Percentiles rank a stretch among this genome's conserved stretches.
Evolutionary conservation across 1,284 basidiomycete species (phyloP).

Genomic region (Kalmanozyma brasiliensis): DNA sequence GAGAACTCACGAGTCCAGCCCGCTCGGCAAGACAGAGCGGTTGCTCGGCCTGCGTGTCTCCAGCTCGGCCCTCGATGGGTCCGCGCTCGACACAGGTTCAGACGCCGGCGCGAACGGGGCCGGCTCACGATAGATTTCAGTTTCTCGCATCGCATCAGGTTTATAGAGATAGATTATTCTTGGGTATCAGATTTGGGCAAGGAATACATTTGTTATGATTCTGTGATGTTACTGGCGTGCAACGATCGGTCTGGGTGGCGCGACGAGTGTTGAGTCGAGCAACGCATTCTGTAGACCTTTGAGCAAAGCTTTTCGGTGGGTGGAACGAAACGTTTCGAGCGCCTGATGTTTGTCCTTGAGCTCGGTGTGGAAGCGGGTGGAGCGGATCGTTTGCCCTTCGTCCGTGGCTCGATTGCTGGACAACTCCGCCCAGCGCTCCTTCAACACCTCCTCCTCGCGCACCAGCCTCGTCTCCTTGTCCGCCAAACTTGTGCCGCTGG

Average conservation of each 20-base stretch:
- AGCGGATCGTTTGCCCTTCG: background rate
- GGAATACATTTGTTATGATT: background rate
- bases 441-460: background rate
- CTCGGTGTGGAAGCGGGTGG: conserved; percentile 1
- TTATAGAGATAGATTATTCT: background rate
- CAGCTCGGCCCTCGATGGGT: conserved; percentile 13
- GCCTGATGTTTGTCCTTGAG: background rate
- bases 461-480: conserved; percentile 5
- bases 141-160: too few species aligned
- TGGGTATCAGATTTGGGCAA: background rate
- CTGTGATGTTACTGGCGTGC: background rate
- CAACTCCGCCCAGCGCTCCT: background rate
- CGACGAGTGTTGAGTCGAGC: conserved; percentile 8
- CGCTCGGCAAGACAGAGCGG: conserved; percentile 8
- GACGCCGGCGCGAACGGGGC: conserved; percentile 20
- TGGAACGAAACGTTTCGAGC: background rate
- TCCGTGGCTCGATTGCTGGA: too few species aligned
- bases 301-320: background rate
- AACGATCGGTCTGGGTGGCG: background rate
- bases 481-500: background rate
- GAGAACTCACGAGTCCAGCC: conserved; percentile 5
- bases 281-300: conserved; percentile 21
- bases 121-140: background rate
- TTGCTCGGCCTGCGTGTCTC: conserved; percentile 20
- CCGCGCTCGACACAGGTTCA: conserved; percentile 24